Percentiles rank a stretch among this genome's conserved stretches.
Evolutionary conservation across 148 eudicot genomes (phyloP).

Genomic region (Persicaria tinctoria): DNA sequence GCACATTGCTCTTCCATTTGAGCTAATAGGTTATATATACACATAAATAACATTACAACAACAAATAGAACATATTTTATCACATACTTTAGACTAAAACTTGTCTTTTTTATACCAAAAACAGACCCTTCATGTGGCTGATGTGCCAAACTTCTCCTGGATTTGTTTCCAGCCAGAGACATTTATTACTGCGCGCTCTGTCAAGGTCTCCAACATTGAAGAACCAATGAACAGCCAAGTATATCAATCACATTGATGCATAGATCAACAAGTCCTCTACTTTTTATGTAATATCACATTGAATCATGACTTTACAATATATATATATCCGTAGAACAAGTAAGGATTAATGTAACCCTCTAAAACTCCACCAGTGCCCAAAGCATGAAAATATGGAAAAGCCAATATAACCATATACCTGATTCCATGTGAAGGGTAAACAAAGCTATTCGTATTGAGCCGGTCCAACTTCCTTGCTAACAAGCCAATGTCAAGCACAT

Average conservation of each 20-base stretch:
- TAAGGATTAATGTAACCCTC: neutral
- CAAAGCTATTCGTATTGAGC: neutral
- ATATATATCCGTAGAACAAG: neutral
- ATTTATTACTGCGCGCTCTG: neutral
- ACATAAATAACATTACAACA: too few relatives aligned
- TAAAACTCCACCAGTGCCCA: neutral
- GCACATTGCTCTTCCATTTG: too few relatives aligned
- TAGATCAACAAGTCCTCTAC: too few relatives aligned
- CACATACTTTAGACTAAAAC: neutral
- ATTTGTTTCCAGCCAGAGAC: neutral
- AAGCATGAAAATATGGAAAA: neutral
- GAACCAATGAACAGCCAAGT: neutral
- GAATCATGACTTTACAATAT: neutral
- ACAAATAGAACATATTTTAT: too few relatives aligned
- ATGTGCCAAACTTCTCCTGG: neutral
- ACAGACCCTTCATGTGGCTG: neutral
- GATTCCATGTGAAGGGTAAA: neutral
- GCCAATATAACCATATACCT: neutral
- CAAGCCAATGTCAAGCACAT: slow-evolving; percentile 20
- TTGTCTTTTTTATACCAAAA: neutral
- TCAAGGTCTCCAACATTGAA: neutral
- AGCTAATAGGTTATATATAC: too few relatives aligned
- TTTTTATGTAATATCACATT: neutral
- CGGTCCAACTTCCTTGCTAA: slow-evolving; percentile 38
- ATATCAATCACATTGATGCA: neutral